phyloP scores from a whole-genome alignment of 306 rosid genomes.

The Casuarina cunninghamiana region DNA sequence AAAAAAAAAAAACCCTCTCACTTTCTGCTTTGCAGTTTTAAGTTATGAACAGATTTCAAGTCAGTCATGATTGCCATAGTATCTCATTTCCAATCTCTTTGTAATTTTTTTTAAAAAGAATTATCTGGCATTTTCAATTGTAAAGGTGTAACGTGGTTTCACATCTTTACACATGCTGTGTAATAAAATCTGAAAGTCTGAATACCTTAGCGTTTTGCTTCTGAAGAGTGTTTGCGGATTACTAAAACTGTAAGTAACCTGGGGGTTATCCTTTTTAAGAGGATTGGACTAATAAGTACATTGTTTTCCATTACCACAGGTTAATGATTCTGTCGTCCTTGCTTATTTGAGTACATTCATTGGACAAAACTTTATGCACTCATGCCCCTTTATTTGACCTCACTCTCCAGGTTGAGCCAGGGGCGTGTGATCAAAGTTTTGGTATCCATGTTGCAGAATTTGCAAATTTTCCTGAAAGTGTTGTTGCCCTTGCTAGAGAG shows the following conservation, averaged over 20 bases:
- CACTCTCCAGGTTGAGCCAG: slow-evolving; percentile 83
- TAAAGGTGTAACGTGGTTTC: background rate
- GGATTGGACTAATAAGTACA: background rate
- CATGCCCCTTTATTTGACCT: slow-evolving; percentile 19
- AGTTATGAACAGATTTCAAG: background rate
- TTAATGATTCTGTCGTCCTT: background rate
- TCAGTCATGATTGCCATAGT: background rate
- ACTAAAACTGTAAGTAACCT: background rate
- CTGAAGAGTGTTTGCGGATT: background rate
- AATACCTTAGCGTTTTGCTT: background rate
- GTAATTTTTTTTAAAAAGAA: background rate
- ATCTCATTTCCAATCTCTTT: background rate
- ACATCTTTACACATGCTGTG: background rate
- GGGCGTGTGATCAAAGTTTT: slow-evolving; percentile 99
- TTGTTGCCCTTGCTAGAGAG: slow-evolving; percentile 87
- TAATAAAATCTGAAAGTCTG: background rate
- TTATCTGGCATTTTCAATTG: too few relatives aligned
- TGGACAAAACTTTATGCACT: slow-evolving; percentile 16
- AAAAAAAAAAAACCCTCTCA: background rate
- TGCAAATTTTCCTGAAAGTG: slow-evolving; percentile 92
- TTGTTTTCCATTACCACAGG: background rate
- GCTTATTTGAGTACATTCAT: slow-evolving; percentile 10
- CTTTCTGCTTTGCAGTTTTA: background rate
- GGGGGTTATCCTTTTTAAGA: background rate
- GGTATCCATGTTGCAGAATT: slow-evolving; percentile 98